Conservation (phyloP, 75 land plant species). For the Selaginella tamariscina region DNA sequence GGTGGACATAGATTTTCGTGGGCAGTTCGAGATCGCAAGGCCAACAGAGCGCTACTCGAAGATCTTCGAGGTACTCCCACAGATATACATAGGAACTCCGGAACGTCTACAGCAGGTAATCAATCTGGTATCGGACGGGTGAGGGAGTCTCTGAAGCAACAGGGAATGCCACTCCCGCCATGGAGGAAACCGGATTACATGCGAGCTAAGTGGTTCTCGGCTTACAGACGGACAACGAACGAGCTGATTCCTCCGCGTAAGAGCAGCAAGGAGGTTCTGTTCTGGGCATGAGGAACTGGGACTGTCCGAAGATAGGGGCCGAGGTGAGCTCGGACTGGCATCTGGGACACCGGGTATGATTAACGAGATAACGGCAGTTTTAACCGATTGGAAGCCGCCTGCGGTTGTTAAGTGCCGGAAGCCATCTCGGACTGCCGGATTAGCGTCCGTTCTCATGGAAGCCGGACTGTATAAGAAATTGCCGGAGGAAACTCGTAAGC, state of each 20-base stretch:
- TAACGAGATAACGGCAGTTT: not conserved
- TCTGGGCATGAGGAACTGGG: too few relatives aligned
- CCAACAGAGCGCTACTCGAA: slow-evolving; percentile 47
- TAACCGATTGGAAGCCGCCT: not conserved
- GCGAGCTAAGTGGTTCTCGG: slow-evolving; percentile 84
- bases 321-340: too few relatives aligned
- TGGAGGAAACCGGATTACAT: slow-evolving; percentile 87
- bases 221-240: slow-evolving; percentile 36
- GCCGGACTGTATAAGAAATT: slow-evolving; percentile 13
- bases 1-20: slow-evolving; percentile 70
- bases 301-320: slow-evolving; percentile 1
- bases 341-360: too few relatives aligned
- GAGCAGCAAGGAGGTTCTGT: not conserved
- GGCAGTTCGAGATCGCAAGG: slow-evolving; percentile 88
- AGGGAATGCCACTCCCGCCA: slow-evolving; percentile 75
- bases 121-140: slow-evolving; percentile 55
- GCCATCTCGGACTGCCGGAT: slow-evolving; percentile 12
- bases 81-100: slow-evolving; percentile 53
- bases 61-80: slow-evolving; percentile 51
- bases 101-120: slow-evolving; percentile 79
- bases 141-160: slow-evolving; percentile 66
- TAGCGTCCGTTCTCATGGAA: slow-evolving; percentile 20
- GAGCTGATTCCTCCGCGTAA: not conserved
- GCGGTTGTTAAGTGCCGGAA: not conserved
- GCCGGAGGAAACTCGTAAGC: not conserved